Evolutionary conservation across 139 green algal genomes (phyloP).

Genomic region (Prasinococcaceae sp.): DNA sequence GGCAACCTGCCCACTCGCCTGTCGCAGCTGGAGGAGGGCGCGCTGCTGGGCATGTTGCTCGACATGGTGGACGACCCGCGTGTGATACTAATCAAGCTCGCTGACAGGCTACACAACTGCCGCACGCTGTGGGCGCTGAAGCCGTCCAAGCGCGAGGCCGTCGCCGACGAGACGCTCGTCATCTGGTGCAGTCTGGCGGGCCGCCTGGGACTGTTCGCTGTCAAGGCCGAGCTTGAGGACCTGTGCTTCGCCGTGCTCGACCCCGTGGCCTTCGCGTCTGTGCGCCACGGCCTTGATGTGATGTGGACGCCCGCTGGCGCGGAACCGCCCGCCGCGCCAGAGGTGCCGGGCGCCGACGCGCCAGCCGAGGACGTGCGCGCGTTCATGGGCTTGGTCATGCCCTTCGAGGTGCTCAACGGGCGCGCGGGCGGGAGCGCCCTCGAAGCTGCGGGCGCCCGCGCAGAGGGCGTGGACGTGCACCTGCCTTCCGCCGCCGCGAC

Average conservation of each 20-base stretch:
- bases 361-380: too few relatives aligned
- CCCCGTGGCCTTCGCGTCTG: neutral
- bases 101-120: conserved; percentile 63
- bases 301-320: too few relatives aligned
- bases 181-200: conserved; percentile 72
- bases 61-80: conserved; percentile 57
- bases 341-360: too few relatives aligned
- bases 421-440: too few relatives aligned
- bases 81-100: conserved; percentile 79
- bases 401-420: too few relatives aligned
- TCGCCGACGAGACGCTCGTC: conserved; percentile 67
- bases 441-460: too few relatives aligned
- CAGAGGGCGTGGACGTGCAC: too few relatives aligned
- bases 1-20: too few relatives aligned
- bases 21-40: conserved; percentile 6
- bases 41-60: conserved; percentile 48
- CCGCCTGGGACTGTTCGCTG: conserved; percentile 64
- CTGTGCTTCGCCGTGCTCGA: conserved; percentile 64
- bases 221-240: conserved; percentile 90
- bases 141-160: conserved; percentile 38
- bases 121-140: conserved; percentile 51
- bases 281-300: neutral
- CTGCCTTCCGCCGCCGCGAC: too few relatives aligned
- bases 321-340: too few relatives aligned
- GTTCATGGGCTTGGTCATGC: too few relatives aligned